Evolutionary conservation across 768 basidiomycete species (phyloP).

Genomic region (Clitopilus passeckerianus): DNA sequence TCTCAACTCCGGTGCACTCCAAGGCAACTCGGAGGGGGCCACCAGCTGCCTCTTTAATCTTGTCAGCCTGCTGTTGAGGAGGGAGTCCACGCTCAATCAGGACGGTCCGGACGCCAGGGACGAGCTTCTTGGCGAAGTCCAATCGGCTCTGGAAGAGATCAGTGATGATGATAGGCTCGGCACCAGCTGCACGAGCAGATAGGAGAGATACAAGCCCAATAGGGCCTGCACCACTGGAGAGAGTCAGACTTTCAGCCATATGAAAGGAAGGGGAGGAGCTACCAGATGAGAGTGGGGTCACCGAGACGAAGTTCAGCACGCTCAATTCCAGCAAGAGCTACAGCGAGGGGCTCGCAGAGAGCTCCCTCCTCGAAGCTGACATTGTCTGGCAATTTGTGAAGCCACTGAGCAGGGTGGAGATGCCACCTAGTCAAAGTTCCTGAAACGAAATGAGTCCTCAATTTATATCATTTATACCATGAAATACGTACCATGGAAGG

Average conservation of each 20-base stretch:
- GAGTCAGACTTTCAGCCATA: background rate
- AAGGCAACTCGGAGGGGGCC: slow-evolving; percentile 45
- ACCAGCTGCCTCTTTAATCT: slow-evolving; percentile 48
- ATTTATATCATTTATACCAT: background rate
- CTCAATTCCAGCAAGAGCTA: slow-evolving; percentile 65
- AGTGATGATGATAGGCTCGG: slow-evolving; percentile 66
- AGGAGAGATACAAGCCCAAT: slow-evolving; percentile 61
- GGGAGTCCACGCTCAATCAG: slow-evolving; percentile 43
- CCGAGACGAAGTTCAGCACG: slow-evolving; percentile 61
- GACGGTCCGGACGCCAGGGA: slow-evolving; percentile 54
- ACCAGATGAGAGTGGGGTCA: slow-evolving; percentile 61
- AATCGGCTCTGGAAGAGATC: slow-evolving; percentile 62
- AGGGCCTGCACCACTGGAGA: slow-evolving; percentile 56
- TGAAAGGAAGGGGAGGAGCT: slow-evolving; percentile 2
- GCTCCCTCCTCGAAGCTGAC: slow-evolving; percentile 67
- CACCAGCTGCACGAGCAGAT: slow-evolving; percentile 63
- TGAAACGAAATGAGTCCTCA: slow-evolving; percentile 14
- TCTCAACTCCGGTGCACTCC: slow-evolving; percentile 64
- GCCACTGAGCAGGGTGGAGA: slow-evolving; percentile 62
- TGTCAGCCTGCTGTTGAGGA: slow-evolving; percentile 44
- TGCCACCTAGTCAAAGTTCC: slow-evolving; percentile 65
- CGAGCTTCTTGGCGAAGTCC: slow-evolving; percentile 59
- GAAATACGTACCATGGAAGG: slow-evolving; percentile 47
- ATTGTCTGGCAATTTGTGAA: slow-evolving; percentile 57
- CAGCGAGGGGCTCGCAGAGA: slow-evolving; percentile 62